A percentile compares a stretch with the other conserved stretches of the same genome.
These are phyloP conservation scores for Sistotremastrum niveocremeum DNA, from an alignment of 768 basidiomycete genomes.

Conservation along the genomic window DNA sequence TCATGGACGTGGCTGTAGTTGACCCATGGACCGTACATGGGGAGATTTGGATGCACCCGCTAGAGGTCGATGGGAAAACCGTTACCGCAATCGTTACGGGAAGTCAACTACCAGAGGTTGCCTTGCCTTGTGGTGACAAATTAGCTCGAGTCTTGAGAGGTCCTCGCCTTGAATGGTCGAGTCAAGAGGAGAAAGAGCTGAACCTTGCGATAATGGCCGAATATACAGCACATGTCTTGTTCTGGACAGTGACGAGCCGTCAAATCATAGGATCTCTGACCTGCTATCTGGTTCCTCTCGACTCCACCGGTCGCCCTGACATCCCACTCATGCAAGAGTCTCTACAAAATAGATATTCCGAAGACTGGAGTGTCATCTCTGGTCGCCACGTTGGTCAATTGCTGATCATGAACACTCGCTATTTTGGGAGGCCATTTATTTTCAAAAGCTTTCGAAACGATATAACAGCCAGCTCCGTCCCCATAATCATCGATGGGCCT, in stretches of 20 bases:
- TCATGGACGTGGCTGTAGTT: constrained; percentile 45
- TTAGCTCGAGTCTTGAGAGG: constrained; percentile 24
- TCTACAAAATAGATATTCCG: constrained; percentile 29
- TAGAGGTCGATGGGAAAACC: constrained; percentile 35
- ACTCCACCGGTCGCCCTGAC: constrained; percentile 34
- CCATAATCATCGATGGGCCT: constrained; percentile 39
- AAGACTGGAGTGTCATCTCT: constrained; percentile 41
- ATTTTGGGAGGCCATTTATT: constrained; percentile 40
- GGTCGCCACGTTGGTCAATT: constrained; percentile 35
- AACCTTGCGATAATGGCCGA: constrained; percentile 43
- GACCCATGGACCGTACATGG: constrained; percentile 54
- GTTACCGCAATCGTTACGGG: constrained; percentile 59
- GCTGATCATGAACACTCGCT: constrained; percentile 41
- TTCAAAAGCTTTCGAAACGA: constrained; percentile 50
- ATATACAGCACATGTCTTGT: constrained; percentile 49
- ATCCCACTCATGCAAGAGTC: constrained; percentile 40
- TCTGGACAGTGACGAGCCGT: constrained; percentile 48
- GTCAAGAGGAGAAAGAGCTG: constrained; percentile 29
- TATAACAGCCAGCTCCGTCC: constrained; percentile 35
- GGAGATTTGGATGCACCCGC: constrained; percentile 49
- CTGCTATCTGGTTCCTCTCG: constrained; percentile 56
- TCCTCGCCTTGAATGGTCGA: constrained; percentile 24
- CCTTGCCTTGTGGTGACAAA: constrained; percentile 19
- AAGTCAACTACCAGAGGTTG: constrained; percentile 34
- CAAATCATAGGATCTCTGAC: constrained; percentile 38